Evolutionary conservation across 2,329 filamentous ascomycete species (phyloP).

Genomic region (Orbilia blumenaviensis): DNA sequence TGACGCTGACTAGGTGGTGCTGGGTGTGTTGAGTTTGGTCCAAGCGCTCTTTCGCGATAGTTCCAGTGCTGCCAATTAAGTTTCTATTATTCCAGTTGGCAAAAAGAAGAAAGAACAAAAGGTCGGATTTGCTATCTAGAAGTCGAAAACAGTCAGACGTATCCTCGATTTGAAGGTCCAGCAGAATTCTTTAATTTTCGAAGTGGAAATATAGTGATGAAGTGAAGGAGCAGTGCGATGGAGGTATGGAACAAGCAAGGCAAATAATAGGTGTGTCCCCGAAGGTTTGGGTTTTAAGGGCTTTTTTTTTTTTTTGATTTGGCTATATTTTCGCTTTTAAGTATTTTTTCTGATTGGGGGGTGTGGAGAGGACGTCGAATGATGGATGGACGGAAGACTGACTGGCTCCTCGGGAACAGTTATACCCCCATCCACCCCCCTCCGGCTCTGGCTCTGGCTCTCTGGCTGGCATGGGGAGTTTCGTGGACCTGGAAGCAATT

Average conservation of each 20-base stretch:
- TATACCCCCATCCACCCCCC: constrained; percentile 24
- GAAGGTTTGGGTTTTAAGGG: constrained; percentile 34
- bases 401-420: constrained; percentile 50
- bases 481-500: constrained; percentile 41
- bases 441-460: constrained; percentile 26
- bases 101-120: not conserved
- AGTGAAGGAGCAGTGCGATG: constrained; percentile 10
- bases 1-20: not conserved
- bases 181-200: not conserved
- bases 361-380: constrained; percentile 29
- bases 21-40: constrained; percentile 1
- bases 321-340: constrained; percentile 27
- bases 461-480: constrained; percentile 25
- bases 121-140: constrained; percentile 10
- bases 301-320: constrained; percentile 14
- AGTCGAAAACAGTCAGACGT: constrained; percentile 6
- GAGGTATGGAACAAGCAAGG: not conserved
- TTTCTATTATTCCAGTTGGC: not conserved
- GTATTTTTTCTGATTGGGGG: constrained; percentile 18
- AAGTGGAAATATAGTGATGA: not conserved
- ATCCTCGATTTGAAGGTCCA: constrained; percentile 11
- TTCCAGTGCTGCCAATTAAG: constrained; percentile 23
- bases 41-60: constrained; percentile 40
- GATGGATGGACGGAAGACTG: constrained; percentile 31
- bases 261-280: constrained; percentile 8